phyloP scores from a whole-genome alignment of 179 eudicot species.

The Sideroxylon spinosum region DNA sequence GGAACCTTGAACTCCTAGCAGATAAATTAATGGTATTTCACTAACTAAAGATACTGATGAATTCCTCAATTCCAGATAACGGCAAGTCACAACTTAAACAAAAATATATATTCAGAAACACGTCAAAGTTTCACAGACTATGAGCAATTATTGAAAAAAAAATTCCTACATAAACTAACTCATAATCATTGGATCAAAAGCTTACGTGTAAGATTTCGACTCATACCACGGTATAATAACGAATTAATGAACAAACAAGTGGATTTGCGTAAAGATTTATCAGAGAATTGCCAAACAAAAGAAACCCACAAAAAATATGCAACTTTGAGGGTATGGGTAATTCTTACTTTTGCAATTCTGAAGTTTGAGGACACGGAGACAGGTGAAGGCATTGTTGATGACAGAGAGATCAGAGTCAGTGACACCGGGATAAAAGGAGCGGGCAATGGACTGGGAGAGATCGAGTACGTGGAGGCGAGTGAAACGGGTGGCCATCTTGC shows the following conservation, averaged over 20 bases:
- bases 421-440: slow-evolving; percentile 84
- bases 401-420: slow-evolving; percentile 77
- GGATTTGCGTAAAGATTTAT: not conserved
- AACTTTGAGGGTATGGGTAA: not conserved
- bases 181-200: not conserved
- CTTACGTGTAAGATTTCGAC: not conserved
- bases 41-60: not conserved
- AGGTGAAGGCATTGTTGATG: slow-evolving; percentile 51
- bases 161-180: not conserved
- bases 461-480: slow-evolving; percentile 53
- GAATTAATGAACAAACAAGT: not conserved
- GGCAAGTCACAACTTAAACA: not conserved
- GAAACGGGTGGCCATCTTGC: slow-evolving; percentile 63
- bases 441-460: slow-evolving; percentile 59
- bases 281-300: not conserved
- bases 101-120: not conserved
- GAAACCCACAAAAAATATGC: no score
- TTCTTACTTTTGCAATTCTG: slow-evolving; percentile 58
- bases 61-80: not conserved
- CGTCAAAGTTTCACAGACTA: not conserved
- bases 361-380: slow-evolving; percentile 49
- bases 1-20: not conserved
- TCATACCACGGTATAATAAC: not conserved
- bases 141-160: not conserved
- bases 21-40: not conserved